Evolutionary conservation across 768 basidiomycete species (phyloP), one percentile per base, ranked within the genome.

Genomic region (Boletus barrowsii): DNA sequence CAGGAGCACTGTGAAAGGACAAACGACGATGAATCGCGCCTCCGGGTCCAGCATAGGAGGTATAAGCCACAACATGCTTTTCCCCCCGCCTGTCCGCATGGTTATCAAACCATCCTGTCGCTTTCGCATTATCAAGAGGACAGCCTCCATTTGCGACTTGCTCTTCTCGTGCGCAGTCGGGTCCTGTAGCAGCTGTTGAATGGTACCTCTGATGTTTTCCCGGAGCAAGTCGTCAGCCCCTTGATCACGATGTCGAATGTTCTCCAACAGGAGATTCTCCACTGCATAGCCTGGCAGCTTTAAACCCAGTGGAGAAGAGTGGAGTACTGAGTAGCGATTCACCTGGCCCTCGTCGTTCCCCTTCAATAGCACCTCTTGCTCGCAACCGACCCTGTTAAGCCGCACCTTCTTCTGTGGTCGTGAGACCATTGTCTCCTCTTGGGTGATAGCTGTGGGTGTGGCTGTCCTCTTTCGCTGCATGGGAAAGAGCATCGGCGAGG

Each of bases 31-130:
- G 53, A 48, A 53, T 7, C 33, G 22, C 2, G 33, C 45, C 5
- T 22, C 46, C 3, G 40, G 53, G 33, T 53, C 33, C 0, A 53
- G 40, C 8, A 53, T 40, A 42, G 40, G 40, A 7, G 53, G 46
- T 26, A 42, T 5, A 8, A 53, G 24, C 53, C 53, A 53, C 13
- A 48, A 10, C 46, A 53, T 42, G 33, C 53, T 54, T 29, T 54
- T 54, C 3, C 53, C 53, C 8, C 53, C 41, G 1, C 53, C 53
- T 13, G 53, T 54, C 26, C 53, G 17, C 53, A 54, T 54, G 32
- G 53, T 49, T 42, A 54, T 42, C 33, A 54, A 49, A 29, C 24
- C 47, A 42, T 54, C 53, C 15, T 49, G 41, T 15, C 7, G n/a
- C n/a, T 42, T 49, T 20, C 14, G 41, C 53, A 54, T 49, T 0